These are phyloP conservation scores for Phytophthora sp. DNA, from an alignment of 352 stramenopile species.

Conservation along the genomic window DNA sequence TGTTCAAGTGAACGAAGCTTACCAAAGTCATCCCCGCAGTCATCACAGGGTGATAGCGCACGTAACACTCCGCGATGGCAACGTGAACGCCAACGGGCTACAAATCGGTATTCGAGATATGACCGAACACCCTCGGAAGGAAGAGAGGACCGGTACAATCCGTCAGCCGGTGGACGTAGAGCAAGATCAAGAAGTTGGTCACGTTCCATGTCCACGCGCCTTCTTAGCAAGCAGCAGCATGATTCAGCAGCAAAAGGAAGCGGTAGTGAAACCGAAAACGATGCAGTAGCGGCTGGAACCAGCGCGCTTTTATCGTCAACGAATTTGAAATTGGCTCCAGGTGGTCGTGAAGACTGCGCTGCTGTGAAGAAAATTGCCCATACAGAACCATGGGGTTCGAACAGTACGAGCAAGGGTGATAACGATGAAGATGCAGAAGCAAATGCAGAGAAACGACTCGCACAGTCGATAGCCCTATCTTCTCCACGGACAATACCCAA, in stretches of 20 bases:
- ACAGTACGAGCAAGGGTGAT: background rate
- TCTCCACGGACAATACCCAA: no score
- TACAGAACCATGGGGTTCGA: background rate
- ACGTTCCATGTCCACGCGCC: slow-evolving; percentile 5
- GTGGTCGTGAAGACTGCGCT: background rate
- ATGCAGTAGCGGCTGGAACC: background rate
- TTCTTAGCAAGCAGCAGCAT: background rate
- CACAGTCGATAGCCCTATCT: background rate
- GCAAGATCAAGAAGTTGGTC: slow-evolving; percentile 21
- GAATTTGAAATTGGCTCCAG: background rate
- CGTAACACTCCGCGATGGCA: slow-evolving; percentile 14
- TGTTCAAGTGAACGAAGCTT: slow-evolving; percentile 38
- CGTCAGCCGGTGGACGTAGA: background rate
- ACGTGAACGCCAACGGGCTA: slow-evolving; percentile 5
- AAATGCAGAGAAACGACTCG: background rate
- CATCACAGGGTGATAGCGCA: slow-evolving; percentile 5
- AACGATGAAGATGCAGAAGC: slow-evolving; percentile 1
- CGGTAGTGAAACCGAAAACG: background rate
- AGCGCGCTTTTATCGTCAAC: background rate
- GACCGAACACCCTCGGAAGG: slow-evolving; percentile 4
- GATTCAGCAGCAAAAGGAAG: background rate
- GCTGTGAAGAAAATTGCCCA: background rate
- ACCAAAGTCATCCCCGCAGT: slow-evolving; percentile 12
- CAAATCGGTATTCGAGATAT: slow-evolving; percentile 14
- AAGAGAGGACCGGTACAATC: background rate